Conservation (phyloP, 495 filamentous ascomycete genomes). For the Aspergillus taichungensis region DNA sequence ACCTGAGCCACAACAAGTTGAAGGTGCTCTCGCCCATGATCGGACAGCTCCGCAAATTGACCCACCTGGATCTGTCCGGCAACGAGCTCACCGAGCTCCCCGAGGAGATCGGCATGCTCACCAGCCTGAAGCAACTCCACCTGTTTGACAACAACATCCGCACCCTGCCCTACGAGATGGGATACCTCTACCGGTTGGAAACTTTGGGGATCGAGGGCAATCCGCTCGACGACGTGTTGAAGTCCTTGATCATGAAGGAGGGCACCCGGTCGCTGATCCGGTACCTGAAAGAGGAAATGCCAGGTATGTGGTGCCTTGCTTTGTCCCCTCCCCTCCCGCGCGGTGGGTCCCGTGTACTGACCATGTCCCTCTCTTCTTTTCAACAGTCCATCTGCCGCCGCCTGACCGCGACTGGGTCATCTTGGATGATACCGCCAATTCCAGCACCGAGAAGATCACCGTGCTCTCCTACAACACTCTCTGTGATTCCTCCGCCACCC, state of each 20-base stretch:
- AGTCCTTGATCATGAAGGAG: conserved; percentile 69
- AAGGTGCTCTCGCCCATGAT: conserved; percentile 65
- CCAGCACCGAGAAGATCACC: conserved; percentile 54
- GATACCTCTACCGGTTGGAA: conserved; percentile 76
- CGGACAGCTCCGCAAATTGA: conserved; percentile 69
- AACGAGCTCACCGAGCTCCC: conserved; percentile 80
- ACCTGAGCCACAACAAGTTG: conserved; percentile 85
- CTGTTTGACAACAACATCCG: conserved; percentile 85
- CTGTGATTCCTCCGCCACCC: conserved; percentile 84
- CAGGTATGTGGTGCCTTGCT: conserved; percentile 57
- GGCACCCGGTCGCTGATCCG: conserved; percentile 80
- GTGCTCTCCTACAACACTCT: conserved; percentile 90
- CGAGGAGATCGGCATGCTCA: conserved; percentile 92
- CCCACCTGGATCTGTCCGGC: conserved; percentile 74
- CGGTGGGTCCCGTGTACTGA: no score
- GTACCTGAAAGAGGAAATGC: conserved; percentile 70
- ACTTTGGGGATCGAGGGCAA: conserved; percentile 91
- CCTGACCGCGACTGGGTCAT: conserved; percentile 62
- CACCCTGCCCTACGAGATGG: conserved; percentile 75
- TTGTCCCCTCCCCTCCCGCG: no score
- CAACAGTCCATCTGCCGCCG: conserved; percentile 52
- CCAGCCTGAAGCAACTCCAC: conserved; percentile 67
- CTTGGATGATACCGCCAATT: conserved; percentile 47
- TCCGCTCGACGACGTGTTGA: conserved; percentile 62
- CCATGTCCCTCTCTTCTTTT: neutral